Evolutionary conservation across 805 yeast species (phyloP), one percentile per base, ranked within the genome.

Genomic region (Cephaloascus fragrans): DNA sequence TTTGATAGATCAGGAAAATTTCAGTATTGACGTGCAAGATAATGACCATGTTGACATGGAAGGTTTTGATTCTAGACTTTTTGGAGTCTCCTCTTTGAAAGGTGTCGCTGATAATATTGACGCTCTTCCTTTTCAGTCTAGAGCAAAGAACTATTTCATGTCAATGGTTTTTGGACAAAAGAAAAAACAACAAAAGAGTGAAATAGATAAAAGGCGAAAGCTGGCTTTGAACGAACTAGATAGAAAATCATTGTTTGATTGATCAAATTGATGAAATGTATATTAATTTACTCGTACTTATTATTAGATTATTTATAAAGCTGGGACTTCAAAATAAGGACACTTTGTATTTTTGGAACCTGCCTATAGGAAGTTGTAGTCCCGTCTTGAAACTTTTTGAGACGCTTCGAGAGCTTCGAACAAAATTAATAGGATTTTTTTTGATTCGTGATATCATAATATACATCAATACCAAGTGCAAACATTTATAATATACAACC

Each of bases 211-310:
- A 40, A 54, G 71, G 48, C 52, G 71, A 39, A 62, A 65, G 39
- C 47, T 61, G 35, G 71, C 71, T 8, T 45, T 66, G 43, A 57
- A 57, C 45, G 68, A 63, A 45, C 47, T 67, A 36, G 71, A 64
- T 14, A 12, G 28, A 12, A 37, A 28, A 31, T 19, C 28, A 12
- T 12, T 16, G 4, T 12, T 16, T 23, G 28, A 23, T n/a, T n/a
- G n/a, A n/a, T n/a, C n/a, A n/a, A n/a, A n/a, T n/a, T n/a, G n/a
- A n/a, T n/a, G n/a, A n/a, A n/a, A n/a, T n/a, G n/a, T n/a, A n/a
- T n/a, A n/a, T n/a, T n/a, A n/a, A n/a, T n/a, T n/a, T n/a, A n/a
- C n/a, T n/a, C n/a, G n/a, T n/a, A n/a, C n/a, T n/a, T n/a, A n/a
- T n/a, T n/a, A n/a, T n/a, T n/a, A n/a, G n/a, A n/a, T n/a, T n/a